Conservation (phyloP, 129 eudicot genomes). For the Daucus carota region DNA sequence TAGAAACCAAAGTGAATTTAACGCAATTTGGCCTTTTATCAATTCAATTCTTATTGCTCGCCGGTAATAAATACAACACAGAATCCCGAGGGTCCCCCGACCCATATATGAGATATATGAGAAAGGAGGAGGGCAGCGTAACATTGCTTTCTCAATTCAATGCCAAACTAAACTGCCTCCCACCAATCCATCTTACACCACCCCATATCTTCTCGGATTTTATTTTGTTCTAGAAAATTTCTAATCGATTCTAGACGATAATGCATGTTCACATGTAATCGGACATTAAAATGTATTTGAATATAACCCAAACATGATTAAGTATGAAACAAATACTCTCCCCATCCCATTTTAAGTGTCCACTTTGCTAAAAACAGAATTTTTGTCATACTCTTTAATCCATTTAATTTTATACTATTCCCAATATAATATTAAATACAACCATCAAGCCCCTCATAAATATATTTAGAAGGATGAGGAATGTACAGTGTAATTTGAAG, state of each 20-base stretch:
- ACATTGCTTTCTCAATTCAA: neutral
- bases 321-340: too few species aligned
- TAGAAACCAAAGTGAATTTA: neutral
- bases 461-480: too few species aligned
- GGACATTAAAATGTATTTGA: too few species aligned
- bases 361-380: too few species aligned
- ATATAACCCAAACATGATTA: too few species aligned
- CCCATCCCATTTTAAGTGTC: too few species aligned
- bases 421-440: too few species aligned
- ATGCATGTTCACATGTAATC: too few species aligned
- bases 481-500: too few species aligned
- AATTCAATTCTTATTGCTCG: constrained; percentile 3
- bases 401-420: too few species aligned
- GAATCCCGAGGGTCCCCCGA: neutral
- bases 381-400: too few species aligned
- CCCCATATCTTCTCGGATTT: neutral
- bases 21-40: neutral
- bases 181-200: neutral
- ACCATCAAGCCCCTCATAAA: too few species aligned
- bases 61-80: constrained; percentile 1
- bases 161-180: constrained; percentile 3
- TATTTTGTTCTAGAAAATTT: neutral
- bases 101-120: neutral
- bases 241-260: neutral
- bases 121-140: neutral